A percentile compares a stretch with the other conserved stretches of the same genome.
Conservation (phyloP, 2,329 filamentous ascomycete genomes). For the Penicillium oxalicum region DNA sequence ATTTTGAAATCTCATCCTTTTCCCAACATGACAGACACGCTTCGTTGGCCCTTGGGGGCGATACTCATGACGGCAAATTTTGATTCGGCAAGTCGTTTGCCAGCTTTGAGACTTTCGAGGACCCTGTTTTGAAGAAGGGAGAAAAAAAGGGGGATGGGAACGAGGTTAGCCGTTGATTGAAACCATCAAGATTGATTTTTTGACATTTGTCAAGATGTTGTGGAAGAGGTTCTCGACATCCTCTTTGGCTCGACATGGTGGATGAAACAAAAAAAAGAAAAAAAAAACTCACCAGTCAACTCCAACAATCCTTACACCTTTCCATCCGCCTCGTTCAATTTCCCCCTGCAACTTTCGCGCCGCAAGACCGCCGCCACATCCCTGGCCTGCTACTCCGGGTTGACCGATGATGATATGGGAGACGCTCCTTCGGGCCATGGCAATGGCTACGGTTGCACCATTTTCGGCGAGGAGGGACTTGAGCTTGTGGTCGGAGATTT, state of each 20-base stretch:
- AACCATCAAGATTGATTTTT: no score
- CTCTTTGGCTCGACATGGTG: no score
- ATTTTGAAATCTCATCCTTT: background rate
- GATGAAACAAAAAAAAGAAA: background rate
- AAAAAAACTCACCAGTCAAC: slow-evolving; percentile 63
- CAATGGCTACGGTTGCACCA: slow-evolving; percentile 65
- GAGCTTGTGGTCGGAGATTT: slow-evolving; percentile 78
- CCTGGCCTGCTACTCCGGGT: slow-evolving; percentile 44
- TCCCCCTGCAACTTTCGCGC: slow-evolving; percentile 76
- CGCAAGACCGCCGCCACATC: slow-evolving; percentile 68
- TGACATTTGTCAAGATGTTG: no score
- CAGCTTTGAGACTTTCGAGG: slow-evolving; percentile 73
- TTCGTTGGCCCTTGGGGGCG: slow-evolving; percentile 57
- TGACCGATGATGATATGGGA: slow-evolving; percentile 79
- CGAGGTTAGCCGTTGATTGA: no score
- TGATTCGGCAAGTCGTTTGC: slow-evolving; percentile 67
- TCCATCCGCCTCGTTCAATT: slow-evolving; percentile 60
- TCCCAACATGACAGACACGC: slow-evolving; percentile 53
- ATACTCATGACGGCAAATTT: slow-evolving; percentile 61
- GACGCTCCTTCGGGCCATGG: slow-evolving; percentile 65
- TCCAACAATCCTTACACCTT: slow-evolving; percentile 69
- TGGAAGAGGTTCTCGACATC: no score
- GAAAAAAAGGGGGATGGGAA: no score
- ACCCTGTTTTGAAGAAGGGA: slow-evolving; percentile 51
- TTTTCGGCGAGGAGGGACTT: slow-evolving; percentile 70